Evolutionary conservation across 176 grass and related monocot species (phyloP), one percentile per base, ranked within the genome.

Genomic region (Musa troglodytarum): DNA sequence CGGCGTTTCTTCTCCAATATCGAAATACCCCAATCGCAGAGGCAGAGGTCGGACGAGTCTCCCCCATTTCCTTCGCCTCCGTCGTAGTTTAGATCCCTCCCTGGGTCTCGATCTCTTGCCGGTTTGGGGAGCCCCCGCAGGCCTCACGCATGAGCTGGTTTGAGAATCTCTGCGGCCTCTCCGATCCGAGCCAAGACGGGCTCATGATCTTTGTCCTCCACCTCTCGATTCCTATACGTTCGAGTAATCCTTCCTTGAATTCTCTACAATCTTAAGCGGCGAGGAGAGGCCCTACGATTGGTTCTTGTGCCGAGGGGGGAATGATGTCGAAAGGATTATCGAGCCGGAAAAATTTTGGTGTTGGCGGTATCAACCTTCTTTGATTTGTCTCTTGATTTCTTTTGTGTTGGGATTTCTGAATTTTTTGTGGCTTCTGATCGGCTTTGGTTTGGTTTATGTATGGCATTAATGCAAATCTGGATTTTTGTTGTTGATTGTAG

Each of bases 211-310:
- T 99, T 82, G 82, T 99, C 84, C 92, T 98, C 81, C 82, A 89
- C 69, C 86, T 85, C 53, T 99, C 95, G 78, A 86, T 99, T 86
- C 95, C 95, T 99, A 99, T 99, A 99, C 91, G 82, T 84, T 87
- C 83, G 63, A 58, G 57, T 83, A 82, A 69, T 74, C 19, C 53
- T 83, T 74, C 19, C 24, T 61, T 66, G 62, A 58, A 71, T 62
- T 65, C n/a, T 58, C 7, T 81, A 81, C 81, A 83, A 84, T 85
- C 79, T 83, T 82, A 89, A 89, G 77, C 85, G 70, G 23, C 52
- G 63, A 55, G 43, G 15, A 43, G 34, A 69, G 34, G 25, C 20
- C 16, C 43, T 43, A 43, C 34, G 34, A 50, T 56, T 12, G 49
- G n/a, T 55, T 26, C 15, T 52, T 65, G 34, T 43, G 34, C 23